phyloP scores from a whole-genome alignment of 768 basidiomycete species.

The Cyclocybe aegerita region DNA sequence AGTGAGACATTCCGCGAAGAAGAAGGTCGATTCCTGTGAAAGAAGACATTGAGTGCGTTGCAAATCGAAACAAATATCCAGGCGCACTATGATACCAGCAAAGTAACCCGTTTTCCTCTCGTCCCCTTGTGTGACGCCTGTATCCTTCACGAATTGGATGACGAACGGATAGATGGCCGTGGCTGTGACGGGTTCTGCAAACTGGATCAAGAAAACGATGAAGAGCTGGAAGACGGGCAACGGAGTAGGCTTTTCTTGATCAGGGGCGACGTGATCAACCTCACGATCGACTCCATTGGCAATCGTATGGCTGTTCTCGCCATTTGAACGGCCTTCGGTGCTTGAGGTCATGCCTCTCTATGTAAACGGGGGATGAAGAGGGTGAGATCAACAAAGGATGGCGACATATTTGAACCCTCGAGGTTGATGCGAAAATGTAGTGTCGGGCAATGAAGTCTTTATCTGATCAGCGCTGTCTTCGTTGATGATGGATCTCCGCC shows the following conservation, averaged over 20 bases:
- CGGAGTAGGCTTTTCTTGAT: slow-evolving; percentile 27
- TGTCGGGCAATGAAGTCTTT: no score
- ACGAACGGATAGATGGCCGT: slow-evolving; percentile 48
- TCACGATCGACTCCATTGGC: no score
- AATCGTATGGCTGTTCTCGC: no score
- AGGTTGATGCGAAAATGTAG: no score
- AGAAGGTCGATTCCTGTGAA: slow-evolving; percentile 42
- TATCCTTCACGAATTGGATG: slow-evolving; percentile 43
- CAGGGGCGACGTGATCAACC: background rate
- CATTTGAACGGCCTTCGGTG: no score
- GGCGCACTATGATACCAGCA: slow-evolving; percentile 44
- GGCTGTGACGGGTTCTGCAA: slow-evolving; percentile 43
- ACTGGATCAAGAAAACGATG: slow-evolving; percentile 37
- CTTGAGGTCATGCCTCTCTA: no score
- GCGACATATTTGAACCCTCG: no score
- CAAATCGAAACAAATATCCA: background rate
- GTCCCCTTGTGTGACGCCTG: slow-evolving; percentile 42
- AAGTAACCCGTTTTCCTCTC: slow-evolving; percentile 47
- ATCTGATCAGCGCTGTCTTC: no score
- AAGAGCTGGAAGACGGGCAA: slow-evolving; percentile 40
- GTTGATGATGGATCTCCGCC: no score
- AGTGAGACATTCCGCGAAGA: slow-evolving; percentile 39
- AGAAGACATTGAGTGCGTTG: background rate
- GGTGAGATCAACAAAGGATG: no score
- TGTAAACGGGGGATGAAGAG: no score